Evolutionary conservation across 305 asterid species (phyloP).

Genomic region (Petunia hybrid): DNA sequence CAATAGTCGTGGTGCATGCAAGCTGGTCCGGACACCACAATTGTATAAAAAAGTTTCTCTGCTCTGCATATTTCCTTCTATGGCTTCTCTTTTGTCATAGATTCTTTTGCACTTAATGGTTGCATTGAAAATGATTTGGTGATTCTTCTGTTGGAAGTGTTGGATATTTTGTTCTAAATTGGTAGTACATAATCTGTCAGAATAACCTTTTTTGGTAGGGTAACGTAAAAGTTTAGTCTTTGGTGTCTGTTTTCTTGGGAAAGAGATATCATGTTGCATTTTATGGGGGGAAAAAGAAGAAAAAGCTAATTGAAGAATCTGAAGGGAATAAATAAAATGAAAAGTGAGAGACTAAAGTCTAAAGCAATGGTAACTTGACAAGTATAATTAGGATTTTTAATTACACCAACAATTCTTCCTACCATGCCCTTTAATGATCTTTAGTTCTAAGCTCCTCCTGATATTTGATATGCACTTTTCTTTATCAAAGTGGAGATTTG

Average conservation of each 20-base stretch:
- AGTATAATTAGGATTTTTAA: not conserved
- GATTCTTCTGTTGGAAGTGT: slow-evolving; percentile 19
- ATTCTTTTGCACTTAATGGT: not conserved
- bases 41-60: no score
- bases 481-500: slow-evolving; percentile 47
- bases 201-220: slow-evolving; percentile 39
- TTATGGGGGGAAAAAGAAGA: slow-evolving; percentile 42
- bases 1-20: no score
- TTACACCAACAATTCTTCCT: slow-evolving; percentile 45
- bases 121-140: slow-evolving; percentile 24
- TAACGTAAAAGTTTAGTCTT: slow-evolving; percentile 43
- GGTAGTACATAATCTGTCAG: slow-evolving; percentile 39
- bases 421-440: slow-evolving; percentile 33
- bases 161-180: slow-evolving; percentile 13
- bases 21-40: no score
- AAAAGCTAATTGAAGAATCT: slow-evolving; percentile 47
- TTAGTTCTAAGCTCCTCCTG: slow-evolving; percentile 45
- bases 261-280: slow-evolving; percentile 45
- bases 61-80: not conserved
- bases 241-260: slow-evolving; percentile 36
- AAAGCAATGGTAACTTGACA: slow-evolving; percentile 45
- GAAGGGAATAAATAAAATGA: slow-evolving; percentile 36
- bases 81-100: not conserved
- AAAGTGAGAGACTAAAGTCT: slow-evolving; percentile 14
- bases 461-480: slow-evolving; percentile 48